These are phyloP conservation scores for Rhodotorula sp. DNA, from an alignment of 1,284 basidiomycete species.

Conservation along the genomic window DNA sequence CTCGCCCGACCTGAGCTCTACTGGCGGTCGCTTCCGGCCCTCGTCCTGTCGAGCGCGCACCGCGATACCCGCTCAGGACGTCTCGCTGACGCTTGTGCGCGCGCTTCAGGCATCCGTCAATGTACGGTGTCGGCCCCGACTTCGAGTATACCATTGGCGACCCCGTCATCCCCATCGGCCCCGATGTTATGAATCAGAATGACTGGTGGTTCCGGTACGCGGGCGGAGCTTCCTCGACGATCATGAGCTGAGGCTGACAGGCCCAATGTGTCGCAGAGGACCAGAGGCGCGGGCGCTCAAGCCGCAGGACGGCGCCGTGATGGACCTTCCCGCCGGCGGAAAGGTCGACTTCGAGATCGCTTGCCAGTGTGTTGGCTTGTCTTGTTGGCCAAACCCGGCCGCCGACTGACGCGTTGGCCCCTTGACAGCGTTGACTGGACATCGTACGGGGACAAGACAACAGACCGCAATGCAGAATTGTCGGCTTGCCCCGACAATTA, in stretches of 20 bases:
- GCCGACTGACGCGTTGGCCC: not conserved
- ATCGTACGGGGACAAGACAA: slow-evolving; percentile 16
- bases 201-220: slow-evolving; percentile 40
- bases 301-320: slow-evolving; percentile 21
- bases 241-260: too few species aligned
- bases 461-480: not conserved
- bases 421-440: slow-evolving; percentile 32
- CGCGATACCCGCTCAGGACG: not conserved
- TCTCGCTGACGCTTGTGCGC: too few species aligned
- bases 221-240: too few species aligned
- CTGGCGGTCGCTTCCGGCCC: not conserved
- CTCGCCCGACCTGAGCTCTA: too few species aligned
- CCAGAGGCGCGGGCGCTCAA: slow-evolving; percentile 7
- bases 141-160: not conserved
- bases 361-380: slow-evolving; percentile 11
- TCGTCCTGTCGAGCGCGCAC: not conserved
- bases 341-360: slow-evolving; percentile 33
- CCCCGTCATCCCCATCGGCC: slow-evolving; percentile 28
- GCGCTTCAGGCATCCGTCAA: slow-evolving; percentile 16
- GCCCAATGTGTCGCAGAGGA: slow-evolving; percentile 1
- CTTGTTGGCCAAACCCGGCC: too few species aligned
- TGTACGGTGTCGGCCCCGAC: slow-evolving; percentile 26
- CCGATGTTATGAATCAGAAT: slow-evolving; percentile 4
- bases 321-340: slow-evolving; percentile 32
- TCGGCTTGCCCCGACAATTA: slow-evolving; percentile 37